phyloP scores from a whole-genome alignment of 129 eudicot genomes.

The Ambrosia trifida region DNA sequence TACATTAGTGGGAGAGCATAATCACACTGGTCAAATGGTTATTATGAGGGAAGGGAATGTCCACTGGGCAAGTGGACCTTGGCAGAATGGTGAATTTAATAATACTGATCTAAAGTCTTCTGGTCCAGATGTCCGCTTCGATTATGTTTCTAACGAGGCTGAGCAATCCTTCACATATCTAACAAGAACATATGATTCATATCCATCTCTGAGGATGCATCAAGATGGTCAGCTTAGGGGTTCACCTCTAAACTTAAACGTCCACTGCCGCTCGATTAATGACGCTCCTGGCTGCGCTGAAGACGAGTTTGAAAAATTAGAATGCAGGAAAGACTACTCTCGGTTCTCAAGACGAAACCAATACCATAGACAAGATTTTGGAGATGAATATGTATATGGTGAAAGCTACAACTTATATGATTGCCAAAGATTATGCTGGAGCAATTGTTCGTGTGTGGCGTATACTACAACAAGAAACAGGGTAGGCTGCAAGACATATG shows the following conservation, averaged over 20 bases:
- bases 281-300: constrained; percentile 32
- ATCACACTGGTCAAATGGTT: constrained; percentile 23
- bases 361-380: neutral
- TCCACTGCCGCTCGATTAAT: neutral
- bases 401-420: constrained; percentile 36
- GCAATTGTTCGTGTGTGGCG: constrained; percentile 40
- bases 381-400: constrained; percentile 24
- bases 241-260: neutral
- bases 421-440: constrained; percentile 37
- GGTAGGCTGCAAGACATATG: constrained; percentile 41
- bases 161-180: constrained; percentile 33
- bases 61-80: constrained; percentile 39
- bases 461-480: constrained; percentile 24
- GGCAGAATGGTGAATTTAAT: constrained; percentile 31
- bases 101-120: neutral
- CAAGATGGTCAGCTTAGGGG: constrained; percentile 9
- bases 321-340: constrained; percentile 31
- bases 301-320: constrained; percentile 18
- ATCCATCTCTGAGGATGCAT: constrained; percentile 28
- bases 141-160: constrained; percentile 26
- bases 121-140: constrained; percentile 6
- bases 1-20: constrained; percentile 28
- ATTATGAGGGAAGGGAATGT: constrained; percentile 29
- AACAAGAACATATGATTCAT: constrained; percentile 5
- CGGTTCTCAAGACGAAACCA: neutral